Base-by-base conservation (phyloP, 306 rosid species). In the Cicer arietinum region DNA sequence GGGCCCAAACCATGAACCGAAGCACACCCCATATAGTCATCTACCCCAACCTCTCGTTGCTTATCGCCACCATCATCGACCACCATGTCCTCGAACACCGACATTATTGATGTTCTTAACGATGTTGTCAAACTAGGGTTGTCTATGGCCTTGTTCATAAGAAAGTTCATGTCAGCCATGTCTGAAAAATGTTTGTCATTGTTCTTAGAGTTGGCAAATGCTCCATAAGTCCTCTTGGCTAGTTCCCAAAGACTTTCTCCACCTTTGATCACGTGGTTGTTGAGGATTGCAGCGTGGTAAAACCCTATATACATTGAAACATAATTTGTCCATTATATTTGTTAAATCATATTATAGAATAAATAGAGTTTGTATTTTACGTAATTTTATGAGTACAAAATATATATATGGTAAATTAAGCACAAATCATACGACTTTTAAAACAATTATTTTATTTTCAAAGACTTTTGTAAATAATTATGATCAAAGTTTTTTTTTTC, bases 1-100 rank as follows among this genome's bases (percentile, higher is more conserved):
- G 93, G 93, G 0, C 96, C 93, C 30, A 90, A 71, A 1, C 91
- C 91, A 9, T 90, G 96, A 51, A 85, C 73, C 0, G 96, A 90
- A 41, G 91, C 91, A 60, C 93, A 88, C 2, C 93, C 90, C 75
- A 88, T 77, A 57, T 85, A 87, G 47, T 88, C 96, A 45, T 87
- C 76, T 4, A 90, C 30, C 8, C 91, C 91, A 3, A 85, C 8
- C 41, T 73, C 73, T 0, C 20, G 4, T 6, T 71, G 76, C 73
- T n/a, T 25, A 25, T 71, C 39, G 4, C 63, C 58, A 0, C 57
- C 53, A 2, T 83, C 61, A 7, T 88, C 93, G 1, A 88, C 10
- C 73, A 85, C 88, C 0, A 88, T 74, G 66, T 88, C 91, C 81
- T 88, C 93, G 9, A 88, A 90, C 64, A 88, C 88, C 2, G 90